Conservation (phyloP, 768 basidiomycete species). For the Mrakia gelida region DNA sequence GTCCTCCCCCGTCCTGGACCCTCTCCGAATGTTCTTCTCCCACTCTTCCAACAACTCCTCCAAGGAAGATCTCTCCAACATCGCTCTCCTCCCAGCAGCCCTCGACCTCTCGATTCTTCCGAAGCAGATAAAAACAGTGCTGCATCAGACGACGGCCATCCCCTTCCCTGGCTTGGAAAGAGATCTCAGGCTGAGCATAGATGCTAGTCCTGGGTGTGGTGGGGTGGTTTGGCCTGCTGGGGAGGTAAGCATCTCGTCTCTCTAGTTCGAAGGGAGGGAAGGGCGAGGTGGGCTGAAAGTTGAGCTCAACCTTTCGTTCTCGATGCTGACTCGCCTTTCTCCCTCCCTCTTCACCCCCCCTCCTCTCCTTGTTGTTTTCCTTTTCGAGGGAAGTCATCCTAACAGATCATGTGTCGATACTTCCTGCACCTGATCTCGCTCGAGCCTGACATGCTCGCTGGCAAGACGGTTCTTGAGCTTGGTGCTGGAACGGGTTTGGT, state of each 20-base stretch:
- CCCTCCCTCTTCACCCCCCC: neutral
- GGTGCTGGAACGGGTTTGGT: slow-evolving; percentile 91
- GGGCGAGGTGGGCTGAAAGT: neutral
- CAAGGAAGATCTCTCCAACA: neutral
- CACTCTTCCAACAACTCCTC: neutral
- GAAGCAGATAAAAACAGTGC: slow-evolving; percentile 31
- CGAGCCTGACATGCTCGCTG: slow-evolving; percentile 33
- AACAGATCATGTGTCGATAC: slow-evolving; percentile 30
- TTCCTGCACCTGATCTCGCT: slow-evolving; percentile 23
- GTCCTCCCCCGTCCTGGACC: neutral
- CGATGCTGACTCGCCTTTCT: neutral
- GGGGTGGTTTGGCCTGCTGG: slow-evolving; percentile 91
- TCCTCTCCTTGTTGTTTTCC: neutral
- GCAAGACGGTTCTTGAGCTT: slow-evolving; percentile 68
- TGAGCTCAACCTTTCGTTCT: neutral
- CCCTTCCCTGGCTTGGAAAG: slow-evolving; percentile 32
- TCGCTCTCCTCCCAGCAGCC: slow-evolving; percentile 6
- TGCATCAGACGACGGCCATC: slow-evolving; percentile 31
- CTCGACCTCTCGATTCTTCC: slow-evolving; percentile 32
- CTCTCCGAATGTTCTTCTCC: neutral
- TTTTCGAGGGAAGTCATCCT: neutral
- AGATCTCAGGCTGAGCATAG: slow-evolving; percentile 55
- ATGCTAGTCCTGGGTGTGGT: slow-evolving; percentile 83
- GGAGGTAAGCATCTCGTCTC: too few species aligned
- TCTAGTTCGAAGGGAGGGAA: too few species aligned